A percentile compares a stretch with the other conserved stretches of the same genome.
phyloP scores from a whole-genome alignment of 1,284 basidiomycete species.

The Pterula multifida region DNA sequence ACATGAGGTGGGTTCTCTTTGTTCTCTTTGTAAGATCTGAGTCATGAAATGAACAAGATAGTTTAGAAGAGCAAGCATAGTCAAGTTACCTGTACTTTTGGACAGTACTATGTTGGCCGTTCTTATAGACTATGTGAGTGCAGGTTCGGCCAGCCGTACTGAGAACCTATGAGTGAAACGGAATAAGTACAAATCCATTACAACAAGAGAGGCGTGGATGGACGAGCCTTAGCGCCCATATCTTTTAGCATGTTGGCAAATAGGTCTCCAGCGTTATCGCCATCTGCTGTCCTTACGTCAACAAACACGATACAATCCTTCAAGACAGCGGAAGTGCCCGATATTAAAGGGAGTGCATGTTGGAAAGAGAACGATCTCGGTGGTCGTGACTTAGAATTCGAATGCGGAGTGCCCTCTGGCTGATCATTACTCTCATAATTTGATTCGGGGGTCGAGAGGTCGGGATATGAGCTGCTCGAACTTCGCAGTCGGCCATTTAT shows the following conservation, averaged over 20 bases:
- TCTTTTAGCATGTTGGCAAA: conserved; percentile 78
- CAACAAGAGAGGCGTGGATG: neutral
- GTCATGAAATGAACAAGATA: neutral
- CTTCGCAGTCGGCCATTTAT: neutral
- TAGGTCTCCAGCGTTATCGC: conserved; percentile 73
- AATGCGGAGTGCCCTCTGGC: neutral
- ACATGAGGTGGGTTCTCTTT: conserved; percentile 63
- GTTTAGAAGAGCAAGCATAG: conserved; percentile 1
- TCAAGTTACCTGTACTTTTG: conserved; percentile 52
- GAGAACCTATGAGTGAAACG: conserved; percentile 31
- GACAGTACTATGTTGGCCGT: conserved; percentile 70
- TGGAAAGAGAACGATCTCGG: conserved; percentile 8
- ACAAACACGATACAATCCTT: conserved; percentile 80
- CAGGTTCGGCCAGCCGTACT: conserved; percentile 61
- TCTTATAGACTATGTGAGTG: conserved; percentile 88
- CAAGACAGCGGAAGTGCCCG: conserved; percentile 35
- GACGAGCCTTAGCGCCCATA: conserved; percentile 72
- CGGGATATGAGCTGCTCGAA: neutral
- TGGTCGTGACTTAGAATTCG: conserved; percentile 4
- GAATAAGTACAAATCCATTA: neutral
- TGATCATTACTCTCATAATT: conserved; percentile 3
- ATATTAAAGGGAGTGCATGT: conserved; percentile 13
- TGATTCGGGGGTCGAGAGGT: neutral
- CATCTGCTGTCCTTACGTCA: conserved; percentile 79
- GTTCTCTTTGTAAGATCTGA: conserved; percentile 36